These are phyloP conservation scores for Ustilago vetiveriae DNA, from an alignment of 1,284 basidiomycete species.

Conservation along the genomic window DNA sequence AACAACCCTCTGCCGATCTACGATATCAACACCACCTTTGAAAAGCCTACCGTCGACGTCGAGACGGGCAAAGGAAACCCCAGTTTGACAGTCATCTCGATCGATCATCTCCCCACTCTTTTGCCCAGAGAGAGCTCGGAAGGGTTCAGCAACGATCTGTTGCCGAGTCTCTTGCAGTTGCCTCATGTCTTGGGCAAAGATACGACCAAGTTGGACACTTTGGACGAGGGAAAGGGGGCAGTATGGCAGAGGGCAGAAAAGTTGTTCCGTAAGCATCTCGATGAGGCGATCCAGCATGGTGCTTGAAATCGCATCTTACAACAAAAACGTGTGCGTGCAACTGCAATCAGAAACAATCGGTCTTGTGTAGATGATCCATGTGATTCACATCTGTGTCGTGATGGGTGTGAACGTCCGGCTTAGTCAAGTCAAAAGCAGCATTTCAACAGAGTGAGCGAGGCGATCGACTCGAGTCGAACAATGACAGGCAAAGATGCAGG, in stretches of 20 bases:
- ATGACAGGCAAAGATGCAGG: too few relatives aligned
- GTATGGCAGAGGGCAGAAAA: slow-evolving; percentile 92
- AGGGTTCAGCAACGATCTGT: slow-evolving; percentile 89
- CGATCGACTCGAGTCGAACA: too few relatives aligned
- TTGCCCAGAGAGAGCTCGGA: slow-evolving; percentile 95
- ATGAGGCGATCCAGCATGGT: slow-evolving; percentile 31
- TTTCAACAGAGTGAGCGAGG: too few relatives aligned
- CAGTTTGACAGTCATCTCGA: slow-evolving; percentile 85
- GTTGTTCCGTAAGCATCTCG: slow-evolving; percentile 81
- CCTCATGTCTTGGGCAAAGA: slow-evolving; percentile 55
- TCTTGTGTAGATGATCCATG: too few relatives aligned
- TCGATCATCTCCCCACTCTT: slow-evolving; percentile 96
- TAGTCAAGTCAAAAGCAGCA: too few relatives aligned
- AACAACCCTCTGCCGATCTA: slow-evolving; percentile 99
- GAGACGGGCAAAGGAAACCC: slow-evolving; percentile 47
- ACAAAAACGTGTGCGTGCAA: too few relatives aligned
- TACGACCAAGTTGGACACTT: slow-evolving; percentile 26
- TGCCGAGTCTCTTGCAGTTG: slow-evolving; percentile 75
- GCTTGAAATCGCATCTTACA: too few relatives aligned
- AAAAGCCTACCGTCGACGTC: slow-evolving; percentile 89
- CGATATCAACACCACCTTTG: slow-evolving; percentile 92
- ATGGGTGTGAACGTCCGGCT: too few relatives aligned
- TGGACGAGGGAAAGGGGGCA: slow-evolving; percentile 63
- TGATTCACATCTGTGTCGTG: too few relatives aligned
- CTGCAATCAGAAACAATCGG: too few relatives aligned